Percentiles rank a stretch among this genome's conserved stretches.
These are phyloP conservation scores for Scytalidium sp. DNA, from an alignment of 2,329 filamentous ascomycete species.

Conservation along the genomic window DNA sequence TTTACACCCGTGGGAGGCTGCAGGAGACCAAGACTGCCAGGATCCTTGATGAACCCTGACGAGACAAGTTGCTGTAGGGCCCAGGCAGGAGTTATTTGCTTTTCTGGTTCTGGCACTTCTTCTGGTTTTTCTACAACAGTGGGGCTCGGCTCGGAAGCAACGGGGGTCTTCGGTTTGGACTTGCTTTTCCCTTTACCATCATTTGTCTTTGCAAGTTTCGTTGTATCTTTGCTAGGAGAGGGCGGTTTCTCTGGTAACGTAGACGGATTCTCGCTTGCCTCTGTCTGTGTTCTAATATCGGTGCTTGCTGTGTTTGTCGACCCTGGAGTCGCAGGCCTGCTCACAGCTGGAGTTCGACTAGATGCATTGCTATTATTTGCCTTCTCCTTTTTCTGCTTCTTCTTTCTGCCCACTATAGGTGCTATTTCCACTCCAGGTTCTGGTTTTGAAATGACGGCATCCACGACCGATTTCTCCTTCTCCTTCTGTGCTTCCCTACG, in stretches of 20 bases:
- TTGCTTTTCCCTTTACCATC: conserved; percentile 21
- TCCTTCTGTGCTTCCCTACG: conserved; percentile 66
- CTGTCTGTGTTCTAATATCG: conserved; percentile 4
- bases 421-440: conserved; percentile 50
- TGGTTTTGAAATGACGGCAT: conserved; percentile 41
- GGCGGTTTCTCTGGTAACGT: conserved; percentile 7
- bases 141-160: conserved; percentile 15
- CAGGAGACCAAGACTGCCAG: conserved; percentile 38
- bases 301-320: conserved; percentile 7
- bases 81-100: conserved; percentile 23
- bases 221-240: conserved; percentile 12
- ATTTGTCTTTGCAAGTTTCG: conserved; percentile 10
- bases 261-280: conserved; percentile 1
- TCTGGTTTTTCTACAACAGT: conserved; percentile 19
- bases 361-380: conserved; percentile 26
- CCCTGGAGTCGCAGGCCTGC: conserved; percentile 22
- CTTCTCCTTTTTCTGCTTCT: conserved; percentile 80
- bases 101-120: conserved; percentile 24
- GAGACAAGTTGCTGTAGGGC: conserved; percentile 37
- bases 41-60: conserved; percentile 29
- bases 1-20: conserved; percentile 31
- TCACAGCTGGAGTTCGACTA: conserved; percentile 22
- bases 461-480: conserved; percentile 54
- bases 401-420: conserved; percentile 76
- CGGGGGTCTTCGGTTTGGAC: conserved; percentile 15